phyloP scores from a whole-genome alignment of 2,329 filamentous ascomycete genomes.

The Colletotrichum chrysophilum region DNA sequence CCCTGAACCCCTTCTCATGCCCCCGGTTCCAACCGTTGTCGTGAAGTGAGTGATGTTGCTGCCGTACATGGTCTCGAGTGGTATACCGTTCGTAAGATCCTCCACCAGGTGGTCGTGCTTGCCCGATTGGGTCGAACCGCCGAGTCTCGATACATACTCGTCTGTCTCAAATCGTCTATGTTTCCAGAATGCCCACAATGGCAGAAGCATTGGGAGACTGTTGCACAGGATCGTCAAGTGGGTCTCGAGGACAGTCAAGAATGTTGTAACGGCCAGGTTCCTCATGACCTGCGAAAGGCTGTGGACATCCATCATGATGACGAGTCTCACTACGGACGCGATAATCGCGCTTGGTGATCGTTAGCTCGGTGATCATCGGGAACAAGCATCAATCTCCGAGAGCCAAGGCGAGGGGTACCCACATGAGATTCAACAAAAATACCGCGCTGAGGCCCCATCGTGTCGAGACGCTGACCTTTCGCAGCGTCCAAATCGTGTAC shows the following conservation, averaged over 20 bases:
- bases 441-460: constrained; percentile 29
- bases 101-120: constrained; percentile 6
- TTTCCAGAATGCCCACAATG: constrained; percentile 3
- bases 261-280: constrained; percentile 27
- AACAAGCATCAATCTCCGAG: not conserved
- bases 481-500: constrained; percentile 38
- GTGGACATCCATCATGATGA: constrained; percentile 27
- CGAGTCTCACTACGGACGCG: constrained; percentile 28
- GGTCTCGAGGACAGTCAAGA: constrained; percentile 27
- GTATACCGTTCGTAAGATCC: constrained; percentile 6
- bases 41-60: not conserved
- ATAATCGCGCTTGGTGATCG: constrained; percentile 24
- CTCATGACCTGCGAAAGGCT: constrained; percentile 26
- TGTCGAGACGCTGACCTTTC: constrained; percentile 33
- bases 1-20: not conserved
- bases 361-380: not conserved
- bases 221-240: constrained; percentile 28
- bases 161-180: constrained; percentile 4
- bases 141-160: not conserved
- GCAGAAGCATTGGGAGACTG: constrained; percentile 25
- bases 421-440: constrained; percentile 33
- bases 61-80: constrained; percentile 6
- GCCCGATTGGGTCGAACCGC: not conserved
- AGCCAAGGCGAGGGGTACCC: not conserved
- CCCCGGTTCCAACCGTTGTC: not conserved